A percentile compares a stretch with the other conserved stretches of the same genome.
phyloP scores from a whole-genome alignment of 2,329 filamentous ascomycete species.

The Sphaerostilbella broomeana region DNA sequence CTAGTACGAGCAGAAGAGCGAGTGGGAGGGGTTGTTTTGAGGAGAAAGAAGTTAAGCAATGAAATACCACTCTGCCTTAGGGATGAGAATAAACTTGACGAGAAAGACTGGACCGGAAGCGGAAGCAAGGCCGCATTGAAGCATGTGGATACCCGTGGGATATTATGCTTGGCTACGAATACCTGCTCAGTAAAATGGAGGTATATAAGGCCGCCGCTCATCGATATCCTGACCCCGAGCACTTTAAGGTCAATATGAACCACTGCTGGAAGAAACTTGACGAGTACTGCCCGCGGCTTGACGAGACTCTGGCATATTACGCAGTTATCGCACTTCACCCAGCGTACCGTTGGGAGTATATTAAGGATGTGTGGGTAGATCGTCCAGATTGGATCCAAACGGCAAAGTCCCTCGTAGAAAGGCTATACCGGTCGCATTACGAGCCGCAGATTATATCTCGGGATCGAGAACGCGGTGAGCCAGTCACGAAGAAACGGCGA shows the following conservation, averaged over 20 bases:
- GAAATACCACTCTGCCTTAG: slow-evolving; percentile 1
- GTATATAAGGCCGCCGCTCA: slow-evolving; percentile 1
- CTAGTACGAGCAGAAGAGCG: background rate
- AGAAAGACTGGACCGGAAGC: slow-evolving; percentile 4
- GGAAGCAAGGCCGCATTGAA: background rate
- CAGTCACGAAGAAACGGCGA: background rate
- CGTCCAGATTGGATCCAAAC: background rate
- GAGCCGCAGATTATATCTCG: background rate
- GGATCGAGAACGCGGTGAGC: background rate
- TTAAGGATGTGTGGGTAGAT: background rate
- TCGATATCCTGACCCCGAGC: slow-evolving; percentile 1
- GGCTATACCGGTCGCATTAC: background rate
- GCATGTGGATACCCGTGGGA: slow-evolving; percentile 1
- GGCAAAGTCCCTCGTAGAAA: background rate
- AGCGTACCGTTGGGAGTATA: slow-evolving; percentile 1
- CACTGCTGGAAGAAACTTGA: slow-evolving; percentile 5
- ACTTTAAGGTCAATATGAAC: slow-evolving; percentile 6
- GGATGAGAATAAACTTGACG: background rate
- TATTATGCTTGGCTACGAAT: background rate
- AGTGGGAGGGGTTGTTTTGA: background rate
- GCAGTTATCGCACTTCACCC: background rate
- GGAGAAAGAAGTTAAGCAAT: background rate
- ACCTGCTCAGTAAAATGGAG: background rate
- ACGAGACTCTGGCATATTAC: slow-evolving; percentile 1
- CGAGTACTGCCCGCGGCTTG: background rate